Evolutionary conservation across 2,329 filamentous ascomycete species (phyloP).

Genomic region (Claviceps paspali): DNA sequence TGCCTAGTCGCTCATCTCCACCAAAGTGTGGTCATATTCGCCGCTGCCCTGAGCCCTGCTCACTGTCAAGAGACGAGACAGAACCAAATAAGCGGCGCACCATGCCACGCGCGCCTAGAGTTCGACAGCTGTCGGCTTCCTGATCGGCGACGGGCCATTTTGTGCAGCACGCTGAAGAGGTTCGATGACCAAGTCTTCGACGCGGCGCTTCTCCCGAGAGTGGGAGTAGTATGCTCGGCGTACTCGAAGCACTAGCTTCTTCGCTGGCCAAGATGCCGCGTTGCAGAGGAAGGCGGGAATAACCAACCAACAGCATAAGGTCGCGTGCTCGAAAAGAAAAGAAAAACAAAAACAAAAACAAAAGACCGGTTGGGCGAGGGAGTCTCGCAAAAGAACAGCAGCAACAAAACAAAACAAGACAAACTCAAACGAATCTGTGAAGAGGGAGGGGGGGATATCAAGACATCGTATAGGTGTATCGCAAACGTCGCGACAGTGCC

Average conservation of each 20-base stretch:
- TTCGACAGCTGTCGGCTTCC: not conserved
- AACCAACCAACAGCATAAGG: too few relatives aligned
- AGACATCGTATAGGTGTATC: not conserved
- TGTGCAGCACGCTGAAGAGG: not conserved
- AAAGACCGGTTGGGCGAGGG: too few relatives aligned
- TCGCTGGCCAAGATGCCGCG: too few relatives aligned
- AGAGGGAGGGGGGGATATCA: not conserved
- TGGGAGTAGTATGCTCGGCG: too few relatives aligned
- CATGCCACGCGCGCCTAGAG: not conserved
- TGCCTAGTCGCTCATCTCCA: slow-evolving; percentile 12
- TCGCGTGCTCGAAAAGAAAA: too few relatives aligned
- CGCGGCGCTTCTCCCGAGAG: too few relatives aligned
- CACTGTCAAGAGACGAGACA: too few relatives aligned
- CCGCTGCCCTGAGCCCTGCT: not conserved
- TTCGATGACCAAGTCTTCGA: too few relatives aligned
- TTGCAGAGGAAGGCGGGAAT: too few relatives aligned
- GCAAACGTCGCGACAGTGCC: not conserved
- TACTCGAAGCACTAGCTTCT: not conserved
- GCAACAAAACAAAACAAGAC: too few relatives aligned
- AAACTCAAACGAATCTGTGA: not conserved
- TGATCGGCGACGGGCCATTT: not conserved
- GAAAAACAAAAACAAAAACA: too few relatives aligned
- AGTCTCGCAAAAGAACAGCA: too few relatives aligned
- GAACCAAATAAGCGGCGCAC: slow-evolving; percentile 6
- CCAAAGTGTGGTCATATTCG: slow-evolving; percentile 3